Percentiles rank a stretch among this genome's conserved stretches.
phyloP scores from a whole-genome alignment of 345 rosid genomes.

The Noccaea bulbosa region DNA sequence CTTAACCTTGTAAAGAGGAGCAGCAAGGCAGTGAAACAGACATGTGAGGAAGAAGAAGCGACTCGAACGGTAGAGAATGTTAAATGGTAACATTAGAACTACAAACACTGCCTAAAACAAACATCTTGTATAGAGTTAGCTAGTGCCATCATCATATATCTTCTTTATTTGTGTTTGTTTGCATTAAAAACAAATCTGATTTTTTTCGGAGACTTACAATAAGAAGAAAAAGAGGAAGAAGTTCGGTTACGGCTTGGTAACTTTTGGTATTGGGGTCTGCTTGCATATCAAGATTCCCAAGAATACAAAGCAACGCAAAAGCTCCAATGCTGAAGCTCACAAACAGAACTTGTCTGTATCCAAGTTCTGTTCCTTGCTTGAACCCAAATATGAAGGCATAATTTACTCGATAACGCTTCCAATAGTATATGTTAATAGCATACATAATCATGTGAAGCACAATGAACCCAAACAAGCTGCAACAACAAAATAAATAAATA shows the following conservation, averaged over 20 bases:
- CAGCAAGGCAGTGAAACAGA: constrained; percentile 45
- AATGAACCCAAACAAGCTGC: constrained; percentile 56
- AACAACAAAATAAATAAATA: constrained; percentile 1
- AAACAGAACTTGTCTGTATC: constrained; percentile 63
- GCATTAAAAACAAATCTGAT: too few relatives aligned
- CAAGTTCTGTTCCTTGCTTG: constrained; percentile 76
- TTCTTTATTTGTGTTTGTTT: neutral
- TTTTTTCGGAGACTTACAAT: constrained; percentile 40
- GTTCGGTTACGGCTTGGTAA: constrained; percentile 52
- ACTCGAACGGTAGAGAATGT: constrained; percentile 50
- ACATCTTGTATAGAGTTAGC: constrained; percentile 30
- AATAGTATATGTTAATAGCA: constrained; percentile 49
- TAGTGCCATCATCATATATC: neutral
- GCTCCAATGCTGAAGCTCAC: constrained; percentile 57
- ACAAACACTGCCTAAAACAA: constrained; percentile 50
- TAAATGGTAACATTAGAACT: constrained; percentile 54
- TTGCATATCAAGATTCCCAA: constrained; percentile 67
- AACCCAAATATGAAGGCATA: constrained; percentile 72
- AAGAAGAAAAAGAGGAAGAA: constrained; percentile 50
- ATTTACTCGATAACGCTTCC: constrained; percentile 56
- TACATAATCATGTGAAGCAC: constrained; percentile 53
- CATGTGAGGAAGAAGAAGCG: constrained; percentile 47
- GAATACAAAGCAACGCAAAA: constrained; percentile 51
- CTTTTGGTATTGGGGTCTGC: constrained; percentile 46
- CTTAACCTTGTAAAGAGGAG: constrained; percentile 46